Conservation (phyloP, 768 basidiomycete genomes). For the Mycena haematopus region DNA sequence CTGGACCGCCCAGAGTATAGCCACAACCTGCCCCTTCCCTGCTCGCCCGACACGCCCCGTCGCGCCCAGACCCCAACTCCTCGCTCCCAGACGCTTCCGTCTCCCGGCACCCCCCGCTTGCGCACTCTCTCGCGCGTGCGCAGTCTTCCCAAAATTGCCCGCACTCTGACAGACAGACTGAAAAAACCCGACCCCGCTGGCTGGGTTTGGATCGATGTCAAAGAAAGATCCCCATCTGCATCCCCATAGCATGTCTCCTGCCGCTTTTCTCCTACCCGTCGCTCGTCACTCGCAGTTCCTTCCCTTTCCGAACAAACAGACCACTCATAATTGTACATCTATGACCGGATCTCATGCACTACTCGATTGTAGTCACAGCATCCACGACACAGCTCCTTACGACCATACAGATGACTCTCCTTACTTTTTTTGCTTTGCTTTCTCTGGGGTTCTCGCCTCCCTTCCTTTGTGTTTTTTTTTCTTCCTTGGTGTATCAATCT, state of each 20-base stretch:
- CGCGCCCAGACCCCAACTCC: background rate
- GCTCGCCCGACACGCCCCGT: background rate
- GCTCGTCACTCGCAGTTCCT: too few relatives aligned
- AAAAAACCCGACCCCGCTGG: slow-evolving; percentile 11
- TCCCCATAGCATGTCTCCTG: background rate
- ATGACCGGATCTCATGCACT: slow-evolving; percentile 7
- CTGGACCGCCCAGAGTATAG: slow-evolving; percentile 24
- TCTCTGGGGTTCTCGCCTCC: background rate
- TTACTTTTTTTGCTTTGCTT: background rate
- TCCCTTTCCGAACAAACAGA: background rate
- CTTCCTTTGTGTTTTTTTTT: background rate
- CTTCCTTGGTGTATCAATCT: background rate
- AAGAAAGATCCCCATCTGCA: background rate
- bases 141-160: slow-evolving; percentile 22
- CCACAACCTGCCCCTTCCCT: slow-evolving; percentile 3
- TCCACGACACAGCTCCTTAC: slow-evolving; percentile 23
- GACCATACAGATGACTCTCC: slow-evolving; percentile 15
- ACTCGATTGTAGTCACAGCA: background rate
- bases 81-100: background rate
- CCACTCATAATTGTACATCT: background rate
- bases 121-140: slow-evolving; percentile 3
- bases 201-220: slow-evolving; percentile 28
- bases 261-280: background rate
- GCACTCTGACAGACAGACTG: background rate
- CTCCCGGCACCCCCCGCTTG: background rate